Conservation (phyloP, 176 grass and related monocot genomes). For the Eleusine coracana region DNA sequence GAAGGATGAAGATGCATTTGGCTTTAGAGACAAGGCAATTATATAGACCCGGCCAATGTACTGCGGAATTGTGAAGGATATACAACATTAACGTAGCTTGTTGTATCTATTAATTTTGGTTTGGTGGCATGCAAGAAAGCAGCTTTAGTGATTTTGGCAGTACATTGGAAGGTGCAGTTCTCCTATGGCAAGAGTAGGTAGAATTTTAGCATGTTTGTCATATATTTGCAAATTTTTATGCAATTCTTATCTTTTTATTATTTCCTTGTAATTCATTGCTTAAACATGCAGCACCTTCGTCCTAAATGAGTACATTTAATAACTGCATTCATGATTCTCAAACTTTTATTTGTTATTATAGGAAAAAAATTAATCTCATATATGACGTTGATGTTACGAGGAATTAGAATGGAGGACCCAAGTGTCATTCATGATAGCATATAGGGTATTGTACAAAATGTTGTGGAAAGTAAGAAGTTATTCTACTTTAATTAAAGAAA, state of each 20-base stretch:
- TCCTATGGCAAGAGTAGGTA: not conserved
- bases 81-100: not conserved
- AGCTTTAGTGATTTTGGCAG: not conserved
- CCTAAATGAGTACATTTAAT: not conserved
- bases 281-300: not conserved
- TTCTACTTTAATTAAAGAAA: too few species aligned
- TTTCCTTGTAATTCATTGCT: not conserved
- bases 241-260: not conserved
- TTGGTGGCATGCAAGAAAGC: not conserved
- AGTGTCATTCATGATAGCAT: too few species aligned
- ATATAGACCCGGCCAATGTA: not conserved
- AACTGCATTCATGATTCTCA: not conserved
- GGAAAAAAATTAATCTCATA: too few species aligned
- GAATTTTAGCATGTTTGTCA: not conserved
- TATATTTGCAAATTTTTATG: not conserved
- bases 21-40: not conserved
- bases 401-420: too few species aligned
- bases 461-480: too few species aligned
- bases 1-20: not conserved
- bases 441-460: too few species aligned
- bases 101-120: not conserved
- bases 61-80: not conserved
- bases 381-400: too few species aligned
- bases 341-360: too few species aligned
- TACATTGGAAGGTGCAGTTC: not conserved